Conservation (phyloP, 2,329 filamentous ascomycete species). For the Fusarium sp. region DNA sequence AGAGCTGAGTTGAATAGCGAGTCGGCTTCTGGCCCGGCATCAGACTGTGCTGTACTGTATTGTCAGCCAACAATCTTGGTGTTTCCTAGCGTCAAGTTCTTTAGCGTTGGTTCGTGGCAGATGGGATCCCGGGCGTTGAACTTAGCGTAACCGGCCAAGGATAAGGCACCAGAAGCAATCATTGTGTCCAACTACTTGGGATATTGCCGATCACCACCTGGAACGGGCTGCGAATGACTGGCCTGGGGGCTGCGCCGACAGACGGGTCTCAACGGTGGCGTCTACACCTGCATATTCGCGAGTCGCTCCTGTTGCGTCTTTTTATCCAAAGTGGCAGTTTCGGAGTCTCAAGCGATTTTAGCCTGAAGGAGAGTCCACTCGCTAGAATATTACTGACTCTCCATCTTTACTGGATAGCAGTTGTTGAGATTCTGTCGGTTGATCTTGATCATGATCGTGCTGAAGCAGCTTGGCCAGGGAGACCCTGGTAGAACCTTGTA, state of each 20-base stretch:
- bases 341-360: constrained; percentile 28
- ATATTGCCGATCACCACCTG: constrained; percentile 40
- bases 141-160: constrained; percentile 38
- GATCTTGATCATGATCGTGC: not conserved
- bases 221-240: constrained; percentile 38
- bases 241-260: constrained; percentile 18
- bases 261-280: constrained; percentile 37
- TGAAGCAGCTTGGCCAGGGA: constrained; percentile 11
- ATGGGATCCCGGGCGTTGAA: constrained; percentile 27
- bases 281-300: constrained; percentile 28
- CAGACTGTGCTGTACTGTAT: constrained; percentile 16
- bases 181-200: constrained; percentile 30
- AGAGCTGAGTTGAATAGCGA: constrained; percentile 18
- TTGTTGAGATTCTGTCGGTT: not conserved
- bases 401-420: not conserved
- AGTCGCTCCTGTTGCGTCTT: constrained; percentile 38
- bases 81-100: constrained; percentile 29
- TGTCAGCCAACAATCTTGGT: constrained; percentile 25
- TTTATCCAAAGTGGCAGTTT: constrained; percentile 30
- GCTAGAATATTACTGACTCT: constrained; percentile 4
- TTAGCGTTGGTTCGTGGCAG: constrained; percentile 13
- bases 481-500: constrained; percentile 2
- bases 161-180: constrained; percentile 38
- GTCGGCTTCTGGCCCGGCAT: constrained; percentile 33
- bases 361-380: constrained; percentile 20